These are phyloP conservation scores for Diplodia corticola DNA, from an alignment of 2,329 filamentous ascomycete species.

Conservation along the genomic window DNA sequence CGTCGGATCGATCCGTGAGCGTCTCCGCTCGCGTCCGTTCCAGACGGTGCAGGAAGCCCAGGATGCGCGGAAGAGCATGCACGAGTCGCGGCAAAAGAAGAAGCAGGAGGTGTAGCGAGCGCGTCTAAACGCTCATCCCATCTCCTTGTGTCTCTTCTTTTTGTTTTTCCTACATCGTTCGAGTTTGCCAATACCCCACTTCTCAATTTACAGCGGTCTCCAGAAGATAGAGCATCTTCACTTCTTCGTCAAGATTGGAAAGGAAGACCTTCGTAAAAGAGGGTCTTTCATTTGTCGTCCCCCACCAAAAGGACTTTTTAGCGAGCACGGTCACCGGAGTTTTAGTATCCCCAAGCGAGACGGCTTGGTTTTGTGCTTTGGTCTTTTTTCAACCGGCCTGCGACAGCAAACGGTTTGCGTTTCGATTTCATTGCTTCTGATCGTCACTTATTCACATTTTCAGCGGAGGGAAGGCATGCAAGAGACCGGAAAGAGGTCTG, in stretches of 20 bases:
- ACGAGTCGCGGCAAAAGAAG: constrained; percentile 12
- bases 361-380: neutral
- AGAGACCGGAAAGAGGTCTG: neutral
- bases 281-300: neutral
- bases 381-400: neutral
- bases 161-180: neutral
- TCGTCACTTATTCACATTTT: neutral
- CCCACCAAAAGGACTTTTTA: neutral
- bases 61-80: constrained; percentile 27
- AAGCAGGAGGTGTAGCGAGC: constrained; percentile 11
- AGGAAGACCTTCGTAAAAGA: neutral
- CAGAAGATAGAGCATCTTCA: constrained; percentile 9
- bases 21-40: constrained; percentile 10
- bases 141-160: neutral
- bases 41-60: constrained; percentile 26
- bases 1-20: constrained; percentile 21
- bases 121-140: neutral
- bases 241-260: constrained; percentile 19
- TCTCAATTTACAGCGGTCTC: neutral
- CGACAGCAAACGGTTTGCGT: neutral
- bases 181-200: neutral
- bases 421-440: neutral
- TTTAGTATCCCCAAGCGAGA: constrained; percentile 5
- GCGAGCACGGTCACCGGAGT: constrained; percentile 16
- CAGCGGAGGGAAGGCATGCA: neutral